Base-by-base conservation (phyloP, 202 grass and related monocot genomes). In the Setaria viridis region DNA sequence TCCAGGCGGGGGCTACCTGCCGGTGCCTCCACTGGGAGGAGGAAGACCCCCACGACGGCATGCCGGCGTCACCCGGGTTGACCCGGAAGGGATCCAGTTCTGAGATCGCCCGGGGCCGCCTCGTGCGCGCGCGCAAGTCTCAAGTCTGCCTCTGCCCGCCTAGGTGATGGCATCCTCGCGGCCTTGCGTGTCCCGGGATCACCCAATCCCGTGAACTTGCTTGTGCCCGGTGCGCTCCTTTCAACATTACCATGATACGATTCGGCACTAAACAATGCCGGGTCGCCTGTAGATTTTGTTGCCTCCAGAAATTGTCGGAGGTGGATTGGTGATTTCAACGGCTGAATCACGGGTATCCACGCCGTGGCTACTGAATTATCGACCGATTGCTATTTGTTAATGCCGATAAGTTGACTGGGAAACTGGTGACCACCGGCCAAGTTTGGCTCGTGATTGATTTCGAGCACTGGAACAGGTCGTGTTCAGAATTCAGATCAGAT, bases 201-300 rank as follows among this genome's bases (percentile, higher is more conserved):
- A 56, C 65, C 45, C 55, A 66, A 66, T 86, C 84, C 68, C 33
- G 68, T 86, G 67, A 80, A 16, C 76, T 73, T 73, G 76, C 76
- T 72, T 74, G 45, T 56, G 45, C 14, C 32, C 42, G 0, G 62
- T 25, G 76, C 16, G 30, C 55, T 13, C 19, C 20, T 77, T 71
- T 86, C 67, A 79, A 55, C 67, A 63, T n/a, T 9, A 41, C 13
- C 46, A 50, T 58, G 29, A 25, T 65, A 57, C 66, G 66, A 29
- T 56, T 51, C 79, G 55, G 47, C 32, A n/a, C 60, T 80, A 84
- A 84, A 79, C 59, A 84, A 68, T 59, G 19, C 32, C 45, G 33
- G 33, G 63, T 81, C 77, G 60, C 53, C 35, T 32, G 48, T n/a
- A 63, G 54, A 64, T 72, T 71, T 43, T 19, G n/a, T 30, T 32